Evolutionary conservation across 2,329 filamentous ascomycete species (phyloP).

Genomic region (Fusarium equiseti): DNA sequence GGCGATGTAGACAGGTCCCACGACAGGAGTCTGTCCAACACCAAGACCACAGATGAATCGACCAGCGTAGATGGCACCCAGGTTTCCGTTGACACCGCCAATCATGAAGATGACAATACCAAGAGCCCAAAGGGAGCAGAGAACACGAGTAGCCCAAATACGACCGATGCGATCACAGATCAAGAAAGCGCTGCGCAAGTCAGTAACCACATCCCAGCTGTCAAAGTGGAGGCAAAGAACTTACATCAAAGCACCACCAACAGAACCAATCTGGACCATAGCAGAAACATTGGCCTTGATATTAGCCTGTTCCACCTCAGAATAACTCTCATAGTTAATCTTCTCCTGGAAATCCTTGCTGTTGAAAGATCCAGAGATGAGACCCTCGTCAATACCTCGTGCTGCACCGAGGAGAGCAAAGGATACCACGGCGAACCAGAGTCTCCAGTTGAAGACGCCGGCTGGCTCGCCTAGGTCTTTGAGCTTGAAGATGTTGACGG

Average conservation of each 20-base stretch:
- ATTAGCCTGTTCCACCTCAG: constrained; percentile 68
- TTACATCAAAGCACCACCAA: constrained; percentile 74
- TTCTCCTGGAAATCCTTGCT: constrained; percentile 71
- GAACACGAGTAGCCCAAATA: constrained; percentile 70
- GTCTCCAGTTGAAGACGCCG: constrained; percentile 80
- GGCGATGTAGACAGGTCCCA: constrained; percentile 78
- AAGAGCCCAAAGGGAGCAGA: constrained; percentile 68
- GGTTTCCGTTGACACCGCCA: constrained; percentile 61
- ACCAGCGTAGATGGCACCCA: constrained; percentile 72
- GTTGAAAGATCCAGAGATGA: constrained; percentile 79
- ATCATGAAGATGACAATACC: constrained; percentile 71
- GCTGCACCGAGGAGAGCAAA: constrained; percentile 83
- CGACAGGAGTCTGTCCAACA: constrained; percentile 75
- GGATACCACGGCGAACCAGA: constrained; percentile 81
- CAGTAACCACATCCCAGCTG: constrained; percentile 5
- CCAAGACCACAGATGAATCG: constrained; percentile 75
- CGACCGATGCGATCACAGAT: constrained; percentile 72
- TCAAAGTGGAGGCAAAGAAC: too few relatives aligned
- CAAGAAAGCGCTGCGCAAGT: constrained; percentile 63
- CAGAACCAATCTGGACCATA: constrained; percentile 85
- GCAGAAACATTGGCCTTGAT: constrained; percentile 81
- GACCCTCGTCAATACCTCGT: constrained; percentile 82
- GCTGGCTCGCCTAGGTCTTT: constrained; percentile 74
- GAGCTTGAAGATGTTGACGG: constrained; percentile 73
- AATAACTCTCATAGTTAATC: constrained; percentile 69